phyloP scores from a whole-genome alignment of 2,329 filamentous ascomycete species.

The Alternaria arbusti region DNA sequence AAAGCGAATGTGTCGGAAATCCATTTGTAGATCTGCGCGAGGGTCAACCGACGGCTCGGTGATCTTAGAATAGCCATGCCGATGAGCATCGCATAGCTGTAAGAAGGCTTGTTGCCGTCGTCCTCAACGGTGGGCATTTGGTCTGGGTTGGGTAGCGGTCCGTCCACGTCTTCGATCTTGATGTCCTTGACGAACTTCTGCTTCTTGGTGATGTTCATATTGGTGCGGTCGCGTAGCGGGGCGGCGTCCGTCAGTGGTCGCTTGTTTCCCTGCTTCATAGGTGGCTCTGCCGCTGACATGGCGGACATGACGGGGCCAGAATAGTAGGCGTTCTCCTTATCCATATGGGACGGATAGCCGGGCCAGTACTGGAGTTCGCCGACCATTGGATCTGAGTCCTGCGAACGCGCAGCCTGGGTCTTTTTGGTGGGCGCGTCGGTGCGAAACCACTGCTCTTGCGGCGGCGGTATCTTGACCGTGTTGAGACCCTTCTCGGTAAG shows the following conservation, averaged over 20 bases:
- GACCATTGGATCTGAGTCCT: constrained; percentile 35
- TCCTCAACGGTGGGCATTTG: constrained; percentile 85
- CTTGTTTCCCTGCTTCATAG: constrained; percentile 52
- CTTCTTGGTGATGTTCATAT: constrained; percentile 63
- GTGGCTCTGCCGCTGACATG: constrained; percentile 35
- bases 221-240: constrained; percentile 69
- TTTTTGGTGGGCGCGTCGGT: constrained; percentile 76
- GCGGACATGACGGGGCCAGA: constrained; percentile 43
- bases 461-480: constrained; percentile 71
- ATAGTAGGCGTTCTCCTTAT: constrained; percentile 58
- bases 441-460: constrained; percentile 58
- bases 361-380: constrained; percentile 63
- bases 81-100: constrained; percentile 94
- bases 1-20: constrained; percentile 94
- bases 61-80: constrained; percentile 96
- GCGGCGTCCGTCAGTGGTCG: constrained; percentile 75
- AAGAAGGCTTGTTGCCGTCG: constrained; percentile 85
- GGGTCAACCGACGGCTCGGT: constrained; percentile 79
- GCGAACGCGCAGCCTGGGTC: constrained; percentile 56
- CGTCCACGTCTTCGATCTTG: constrained; percentile 47
- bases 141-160: constrained; percentile 70
- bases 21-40: constrained; percentile 98
- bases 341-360: constrained; percentile 51
- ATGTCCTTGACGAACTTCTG: constrained; percentile 63
- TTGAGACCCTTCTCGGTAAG: constrained; percentile 70